Evolutionary conservation across 2,329 filamentous ascomycete species (phyloP).

Genomic region (Microcyclospora tardicrescens): DNA sequence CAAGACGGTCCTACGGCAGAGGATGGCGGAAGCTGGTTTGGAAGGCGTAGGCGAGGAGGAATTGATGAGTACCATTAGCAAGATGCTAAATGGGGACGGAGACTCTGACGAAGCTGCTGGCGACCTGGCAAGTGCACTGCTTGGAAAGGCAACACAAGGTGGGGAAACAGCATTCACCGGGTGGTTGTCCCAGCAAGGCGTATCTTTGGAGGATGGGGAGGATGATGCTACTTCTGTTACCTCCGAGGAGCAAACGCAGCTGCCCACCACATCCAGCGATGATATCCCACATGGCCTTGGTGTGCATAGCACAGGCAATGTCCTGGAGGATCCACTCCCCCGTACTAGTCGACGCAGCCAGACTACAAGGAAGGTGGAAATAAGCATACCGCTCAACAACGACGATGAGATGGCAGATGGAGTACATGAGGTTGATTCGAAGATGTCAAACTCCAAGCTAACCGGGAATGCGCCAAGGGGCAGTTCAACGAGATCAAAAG

Average conservation of each 20-base stretch:
- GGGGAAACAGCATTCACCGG: constrained; percentile 16
- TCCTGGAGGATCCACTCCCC: too few species aligned
- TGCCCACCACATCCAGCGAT: too few species aligned
- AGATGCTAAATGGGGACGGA: constrained; percentile 32
- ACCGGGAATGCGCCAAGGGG: too few species aligned
- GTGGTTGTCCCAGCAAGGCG: constrained; percentile 23
- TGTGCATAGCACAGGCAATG: too few species aligned
- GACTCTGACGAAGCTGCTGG: constrained; percentile 30
- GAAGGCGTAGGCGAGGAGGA: constrained; percentile 30
- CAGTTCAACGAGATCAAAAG: too few species aligned
- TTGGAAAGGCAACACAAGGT: constrained; percentile 22
- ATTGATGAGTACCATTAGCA: constrained; percentile 30
- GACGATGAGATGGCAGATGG: too few species aligned
- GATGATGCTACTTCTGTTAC: constrained; percentile 10
- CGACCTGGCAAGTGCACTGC: constrained; percentile 30
- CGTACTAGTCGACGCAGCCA: too few species aligned
- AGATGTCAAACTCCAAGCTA: too few species aligned
- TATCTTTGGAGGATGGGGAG: constrained; percentile 13
- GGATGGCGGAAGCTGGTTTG: constrained; percentile 18
- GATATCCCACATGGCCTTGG: too few species aligned
- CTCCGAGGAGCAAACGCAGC: neutral
- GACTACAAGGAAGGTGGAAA: too few species aligned
- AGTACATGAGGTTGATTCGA: too few species aligned
- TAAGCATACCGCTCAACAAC: too few species aligned
- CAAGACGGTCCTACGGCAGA: constrained; percentile 19